Base-by-base conservation (phyloP, 225 moss, liverwort and hornwort species). In the Physcomitrium patens region DNA sequence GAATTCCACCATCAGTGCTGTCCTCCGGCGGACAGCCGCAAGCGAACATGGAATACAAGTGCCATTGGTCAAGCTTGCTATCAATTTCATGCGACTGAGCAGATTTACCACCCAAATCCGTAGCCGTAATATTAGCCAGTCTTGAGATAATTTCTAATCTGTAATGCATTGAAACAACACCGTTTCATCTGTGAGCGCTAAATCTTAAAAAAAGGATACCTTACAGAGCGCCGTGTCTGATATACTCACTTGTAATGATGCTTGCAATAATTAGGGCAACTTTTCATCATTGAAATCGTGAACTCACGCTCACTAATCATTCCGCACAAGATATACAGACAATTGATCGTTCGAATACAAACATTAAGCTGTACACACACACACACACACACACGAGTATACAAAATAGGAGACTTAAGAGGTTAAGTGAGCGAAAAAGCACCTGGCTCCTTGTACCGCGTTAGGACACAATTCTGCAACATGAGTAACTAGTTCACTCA, bases 1-100 rank as follows among this genome's bases (percentile, higher is more conserved):
- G 86, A 52, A 90, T 85, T 47, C 95, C 93, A 73, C 95, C 95
- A 71, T 99, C 95, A 76, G 84, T 87, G 67, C 85, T 83, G 81
- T 99, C 93, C 85, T 99, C 99, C 43, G 95, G 99, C 73, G 99
- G 99, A 70, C 99, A 99, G 60, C 95, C 89, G 78, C 95, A 95
- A 73, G 99, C 99, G 77, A 99, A 99, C 99, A 99, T 99, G 73
- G 95, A 91, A 83, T 99, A 99, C 89, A 99, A 89, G 84, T 95
- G 97, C 97, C 97, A 99, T 67, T 99, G 97, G 80, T 99, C 97
- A 45, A 99, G 84, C 82, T 95, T 99, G 93, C 87, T 85, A 24
- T 99, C 97, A 74, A 79, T 76, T 68, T 99, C 97, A 77, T 91
- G 86, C 65, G 80, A 83, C 83, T 95, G 94, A 53, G 86, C 82